A percentile compares a stretch with the other conserved stretches of the same genome.
Conservation (phyloP, 441 rosid species). For the Gossypium davidsonii region DNA sequence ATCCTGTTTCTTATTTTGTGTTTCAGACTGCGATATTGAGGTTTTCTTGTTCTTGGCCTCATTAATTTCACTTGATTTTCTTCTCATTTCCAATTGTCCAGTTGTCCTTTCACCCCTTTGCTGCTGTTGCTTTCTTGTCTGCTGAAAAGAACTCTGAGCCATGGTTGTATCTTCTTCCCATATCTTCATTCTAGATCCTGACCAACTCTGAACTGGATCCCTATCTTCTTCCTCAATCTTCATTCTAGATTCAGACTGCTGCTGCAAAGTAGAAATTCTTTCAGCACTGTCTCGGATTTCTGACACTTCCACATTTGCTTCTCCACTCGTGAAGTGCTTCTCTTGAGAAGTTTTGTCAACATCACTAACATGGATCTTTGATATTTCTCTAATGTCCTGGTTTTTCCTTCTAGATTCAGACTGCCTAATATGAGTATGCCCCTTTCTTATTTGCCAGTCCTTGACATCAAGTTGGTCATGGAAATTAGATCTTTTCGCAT, state of each 20-base stretch:
- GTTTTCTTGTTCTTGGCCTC: slow-evolving; percentile 28
- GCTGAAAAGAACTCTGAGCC: slow-evolving; percentile 25
- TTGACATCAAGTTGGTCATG: slow-evolving; percentile 26
- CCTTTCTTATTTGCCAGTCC: slow-evolving; percentile 37
- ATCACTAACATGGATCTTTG: slow-evolving; percentile 34
- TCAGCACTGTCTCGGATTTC: slow-evolving; percentile 30
- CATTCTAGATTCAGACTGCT: slow-evolving; percentile 38
- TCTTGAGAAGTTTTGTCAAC: slow-evolving; percentile 35
- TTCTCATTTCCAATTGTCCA: slow-evolving; percentile 28
- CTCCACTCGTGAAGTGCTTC: slow-evolving; percentile 30
- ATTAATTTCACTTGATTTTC: slow-evolving; percentile 27
- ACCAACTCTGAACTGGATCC: slow-evolving; percentile 21
- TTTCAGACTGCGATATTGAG: slow-evolving; percentile 31
- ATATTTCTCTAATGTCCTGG: slow-evolving; percentile 34
- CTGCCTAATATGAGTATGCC: slow-evolving; percentile 23
- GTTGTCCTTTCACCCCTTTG: slow-evolving; percentile 31
- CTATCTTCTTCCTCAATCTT: slow-evolving; percentile 38
- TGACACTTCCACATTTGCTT: slow-evolving; percentile 32
- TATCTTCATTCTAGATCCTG: slow-evolving; percentile 31
- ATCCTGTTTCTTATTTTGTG: slow-evolving; percentile 34
- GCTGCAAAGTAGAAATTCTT: slow-evolving; percentile 29
- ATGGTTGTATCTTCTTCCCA: slow-evolving; percentile 37
- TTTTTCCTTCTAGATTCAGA: slow-evolving; percentile 35
- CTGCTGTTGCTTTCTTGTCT: slow-evolving; percentile 25
- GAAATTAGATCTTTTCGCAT: slow-evolving; percentile 28